Evolutionary conservation across 305 asterid genomes (phyloP).

Genomic region (Fraxinus baroniana): DNA sequence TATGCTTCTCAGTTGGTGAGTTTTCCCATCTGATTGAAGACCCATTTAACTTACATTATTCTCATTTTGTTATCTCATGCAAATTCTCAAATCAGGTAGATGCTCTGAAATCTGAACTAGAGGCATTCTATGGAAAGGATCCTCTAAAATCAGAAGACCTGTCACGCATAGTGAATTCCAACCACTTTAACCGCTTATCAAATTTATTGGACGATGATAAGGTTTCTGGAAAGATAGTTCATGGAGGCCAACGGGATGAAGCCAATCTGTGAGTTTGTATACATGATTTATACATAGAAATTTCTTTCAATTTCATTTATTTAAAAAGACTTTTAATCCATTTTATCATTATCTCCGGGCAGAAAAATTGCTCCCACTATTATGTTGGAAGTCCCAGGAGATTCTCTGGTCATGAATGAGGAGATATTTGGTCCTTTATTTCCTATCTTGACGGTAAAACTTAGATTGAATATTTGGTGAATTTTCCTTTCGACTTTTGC

Average conservation of each 20-base stretch:
- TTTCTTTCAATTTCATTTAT: background rate
- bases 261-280: conserved; percentile 59
- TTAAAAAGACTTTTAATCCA: background rate
- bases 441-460: conserved; percentile 76
- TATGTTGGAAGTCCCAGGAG: conserved; percentile 71
- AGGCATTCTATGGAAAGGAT: conserved; percentile 72
- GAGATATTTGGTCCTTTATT: conserved; percentile 96
- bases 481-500: conserved; percentile 1
- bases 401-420: conserved; percentile 77
- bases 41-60: background rate
- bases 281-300: conserved; percentile 2
- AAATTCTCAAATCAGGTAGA: conserved; percentile 44
- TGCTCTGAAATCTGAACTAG: conserved; percentile 62
- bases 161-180: conserved; percentile 66
- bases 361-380: conserved; percentile 87
- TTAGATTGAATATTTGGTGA: background rate
- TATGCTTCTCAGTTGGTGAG: conserved; percentile 65
- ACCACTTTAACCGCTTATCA: conserved; percentile 66
- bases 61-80: conserved; percentile 1
- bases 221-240: conserved; percentile 65
- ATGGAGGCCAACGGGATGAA: conserved; percentile 81
- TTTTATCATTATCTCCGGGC: conserved; percentile 15
- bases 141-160: conserved; percentile 69
- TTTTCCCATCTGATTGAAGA: conserved; percentile 11
- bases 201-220: conserved; percentile 71